Percentiles rank a stretch among this genome's conserved stretches.
Evolutionary conservation across 257 asterid species (phyloP).

Genomic region (Solanum sejunctum): DNA sequence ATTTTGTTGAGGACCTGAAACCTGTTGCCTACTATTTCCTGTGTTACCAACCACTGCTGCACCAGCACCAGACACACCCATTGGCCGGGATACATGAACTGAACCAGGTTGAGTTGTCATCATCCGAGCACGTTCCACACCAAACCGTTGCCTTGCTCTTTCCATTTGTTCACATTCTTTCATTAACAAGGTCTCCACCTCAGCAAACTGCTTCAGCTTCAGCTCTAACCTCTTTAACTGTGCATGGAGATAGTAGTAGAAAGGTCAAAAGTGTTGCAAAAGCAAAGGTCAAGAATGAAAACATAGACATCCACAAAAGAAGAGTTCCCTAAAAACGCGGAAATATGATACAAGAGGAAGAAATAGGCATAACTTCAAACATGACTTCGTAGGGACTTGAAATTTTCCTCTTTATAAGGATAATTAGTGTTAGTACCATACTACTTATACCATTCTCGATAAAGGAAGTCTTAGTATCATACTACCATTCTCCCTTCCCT

Average conservation of each 20-base stretch:
- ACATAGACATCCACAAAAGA: background rate
- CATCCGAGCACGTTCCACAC: conserved; percentile 48
- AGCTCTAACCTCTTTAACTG: conserved; percentile 96
- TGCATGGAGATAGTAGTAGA: conserved; percentile 6
- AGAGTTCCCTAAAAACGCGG: background rate
- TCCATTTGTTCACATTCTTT: conserved; percentile 97
- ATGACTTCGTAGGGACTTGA: background rate
- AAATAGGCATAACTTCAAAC: background rate
- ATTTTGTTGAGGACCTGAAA: conserved; percentile 37
- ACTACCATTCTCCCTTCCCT: background rate
- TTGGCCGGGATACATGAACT: conserved; percentile 37
- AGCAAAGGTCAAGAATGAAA: background rate
- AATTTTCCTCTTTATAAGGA: background rate
- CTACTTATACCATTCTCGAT: background rate
- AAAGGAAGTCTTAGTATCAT: background rate
- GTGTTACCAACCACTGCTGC: conserved; percentile 28
- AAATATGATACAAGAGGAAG: background rate
- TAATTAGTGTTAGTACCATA: background rate
- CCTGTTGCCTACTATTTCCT: conserved; percentile 57
- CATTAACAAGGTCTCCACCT: conserved; percentile 86
- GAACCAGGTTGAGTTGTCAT: conserved; percentile 49
- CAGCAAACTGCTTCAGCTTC: conserved; percentile 98
- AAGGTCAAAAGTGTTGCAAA: background rate
- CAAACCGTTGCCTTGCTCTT: conserved; percentile 66
- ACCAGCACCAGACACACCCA: conserved; percentile 31